These are phyloP conservation scores for Botryotinia convoluta DNA, from an alignment of 2,329 filamentous ascomycete species.

Conservation along the genomic window DNA sequence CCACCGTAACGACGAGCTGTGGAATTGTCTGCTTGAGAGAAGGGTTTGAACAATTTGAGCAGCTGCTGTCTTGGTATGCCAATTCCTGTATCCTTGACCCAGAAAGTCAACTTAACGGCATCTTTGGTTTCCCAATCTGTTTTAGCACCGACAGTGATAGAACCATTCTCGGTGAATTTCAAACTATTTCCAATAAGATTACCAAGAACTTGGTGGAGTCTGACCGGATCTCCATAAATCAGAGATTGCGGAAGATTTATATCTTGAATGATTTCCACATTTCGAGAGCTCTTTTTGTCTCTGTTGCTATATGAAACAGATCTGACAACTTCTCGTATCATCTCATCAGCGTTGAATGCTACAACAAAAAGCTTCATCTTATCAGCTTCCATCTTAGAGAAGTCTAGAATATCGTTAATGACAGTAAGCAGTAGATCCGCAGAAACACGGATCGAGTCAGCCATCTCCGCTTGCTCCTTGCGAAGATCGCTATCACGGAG, in stretches of 20 bases:
- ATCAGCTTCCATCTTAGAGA: slow-evolving; percentile 89
- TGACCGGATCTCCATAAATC: slow-evolving; percentile 65
- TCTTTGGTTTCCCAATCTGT: slow-evolving; percentile 69
- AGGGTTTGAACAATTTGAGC: slow-evolving; percentile 84
- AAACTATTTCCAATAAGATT: slow-evolving; percentile 91
- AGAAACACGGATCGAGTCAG: slow-evolving; percentile 81
- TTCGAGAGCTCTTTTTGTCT: slow-evolving; percentile 60
- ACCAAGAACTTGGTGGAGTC: slow-evolving; percentile 66
- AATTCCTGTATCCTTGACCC: slow-evolving; percentile 86
- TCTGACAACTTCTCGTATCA: slow-evolving; percentile 63
- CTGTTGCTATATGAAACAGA: slow-evolving; percentile 65
- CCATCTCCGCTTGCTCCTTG: slow-evolving; percentile 77
- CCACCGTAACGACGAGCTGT: slow-evolving; percentile 90
- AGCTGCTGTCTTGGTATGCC: slow-evolving; percentile 82
- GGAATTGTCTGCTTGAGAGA: slow-evolving; percentile 88
- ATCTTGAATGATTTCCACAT: slow-evolving; percentile 64
- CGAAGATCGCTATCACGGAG: slow-evolving; percentile 73
- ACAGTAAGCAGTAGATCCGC: slow-evolving; percentile 85
- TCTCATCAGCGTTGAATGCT: slow-evolving; percentile 64
- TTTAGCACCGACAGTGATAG: slow-evolving; percentile 76
- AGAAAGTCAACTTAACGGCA: slow-evolving; percentile 74
- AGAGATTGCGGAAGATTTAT: slow-evolving; percentile 68
- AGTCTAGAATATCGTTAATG: slow-evolving; percentile 95
- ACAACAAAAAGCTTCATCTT: slow-evolving; percentile 78
- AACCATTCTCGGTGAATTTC: slow-evolving; percentile 87